Evolutionary conservation across 495 filamentous ascomycete genomes (phyloP), one percentile per base, ranked within the genome.

Genomic region (Podospora pseudoanserina): DNA sequence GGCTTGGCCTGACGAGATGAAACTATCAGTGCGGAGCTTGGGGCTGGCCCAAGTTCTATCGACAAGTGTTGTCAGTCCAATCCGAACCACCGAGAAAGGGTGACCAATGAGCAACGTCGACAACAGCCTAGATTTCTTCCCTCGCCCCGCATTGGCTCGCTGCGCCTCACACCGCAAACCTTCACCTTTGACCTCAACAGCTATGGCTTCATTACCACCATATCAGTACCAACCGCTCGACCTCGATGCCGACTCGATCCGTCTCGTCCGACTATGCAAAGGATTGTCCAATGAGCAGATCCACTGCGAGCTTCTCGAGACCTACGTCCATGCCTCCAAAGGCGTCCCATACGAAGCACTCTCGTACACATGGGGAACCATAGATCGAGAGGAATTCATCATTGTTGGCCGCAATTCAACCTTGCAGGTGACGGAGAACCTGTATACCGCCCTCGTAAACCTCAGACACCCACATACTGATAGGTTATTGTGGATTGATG

Each of bases 241-340:
- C 7, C 18, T 68, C 18, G 1, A 27, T 3, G 60, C 63, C 0
- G 67, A 68, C 0, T 26, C 67, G 0, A 56, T 68, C 19, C 67
- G 67, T n/a, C 39, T 68, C 2, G 11, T 68, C 0, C 63, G 67
- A 18, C 9, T 68, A 0, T 54, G n/a, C 20, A 65, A 5, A 28
- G 67, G 67, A 6, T 26, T 0, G 5, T 5, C 15, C 56, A 0
- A 2, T 13, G 67, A 65, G 0, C 15, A 28, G 1, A 28, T 68
- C 5, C 54, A 23, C 4, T 68, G 67, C 67, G 67, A 68, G 4
- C 27, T 68, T 5, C 32, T 68, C 19, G 53, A 68, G 39, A 26
- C 63, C 0, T 68, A 65, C 4, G 70, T 63, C 3, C n/a, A 63
- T 0, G 15, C 53, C 6, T 26, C 28, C 6, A 32, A 53, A 7